Percentiles rank a stretch among this genome's conserved stretches.
These are phyloP conservation scores for Kalaharituber pfeilii DNA, from an alignment of 2,329 filamentous ascomycete species.

Conservation along the genomic window DNA sequence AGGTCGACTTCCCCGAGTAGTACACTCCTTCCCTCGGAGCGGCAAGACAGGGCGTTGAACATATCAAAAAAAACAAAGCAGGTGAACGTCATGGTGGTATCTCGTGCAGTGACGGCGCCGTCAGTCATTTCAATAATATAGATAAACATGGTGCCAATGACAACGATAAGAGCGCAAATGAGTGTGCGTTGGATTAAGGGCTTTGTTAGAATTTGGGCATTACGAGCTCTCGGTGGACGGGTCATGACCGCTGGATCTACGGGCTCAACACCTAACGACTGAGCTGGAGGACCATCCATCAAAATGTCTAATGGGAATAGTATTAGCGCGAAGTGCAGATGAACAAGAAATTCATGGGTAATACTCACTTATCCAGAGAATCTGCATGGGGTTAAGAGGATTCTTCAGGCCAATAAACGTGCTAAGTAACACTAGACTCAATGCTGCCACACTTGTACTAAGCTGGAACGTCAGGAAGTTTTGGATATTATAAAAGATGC, in stretches of 20 bases:
- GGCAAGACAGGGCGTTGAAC: slow-evolving; percentile 93
- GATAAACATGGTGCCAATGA: slow-evolving; percentile 75
- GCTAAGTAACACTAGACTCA: slow-evolving; percentile 81
- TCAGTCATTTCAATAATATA: slow-evolving; percentile 89
- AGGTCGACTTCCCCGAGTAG: slow-evolving; percentile 69
- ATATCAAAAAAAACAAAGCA: slow-evolving; percentile 99
- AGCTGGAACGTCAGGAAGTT: slow-evolving; percentile 98
- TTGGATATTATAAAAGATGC: slow-evolving; percentile 98
- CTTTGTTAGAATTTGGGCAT: slow-evolving; percentile 77
- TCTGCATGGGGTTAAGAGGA: slow-evolving; percentile 97
- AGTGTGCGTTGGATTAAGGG: slow-evolving; percentile 69
- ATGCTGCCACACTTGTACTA: slow-evolving; percentile 83
- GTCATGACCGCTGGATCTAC: slow-evolving; percentile 92
- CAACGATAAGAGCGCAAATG: slow-evolving; percentile 75
- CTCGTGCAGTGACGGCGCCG: slow-evolving; percentile 68
- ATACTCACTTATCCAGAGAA: slow-evolving; percentile 91
- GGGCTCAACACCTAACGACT: slow-evolving; percentile 87
- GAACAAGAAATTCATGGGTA: slow-evolving; percentile 3
- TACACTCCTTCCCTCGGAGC: slow-evolving; percentile 77
- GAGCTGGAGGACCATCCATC: slow-evolving; percentile 95
- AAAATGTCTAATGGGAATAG: slow-evolving; percentile 57
- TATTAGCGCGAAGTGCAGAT: slow-evolving; percentile 15
- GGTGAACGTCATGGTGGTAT: slow-evolving; percentile 98
- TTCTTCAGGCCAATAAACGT: slow-evolving; percentile 87
- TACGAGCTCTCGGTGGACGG: slow-evolving; percentile 68